Conservation (phyloP, 1,284 basidiomycete species). For the Rhodotorula sp. region DNA sequence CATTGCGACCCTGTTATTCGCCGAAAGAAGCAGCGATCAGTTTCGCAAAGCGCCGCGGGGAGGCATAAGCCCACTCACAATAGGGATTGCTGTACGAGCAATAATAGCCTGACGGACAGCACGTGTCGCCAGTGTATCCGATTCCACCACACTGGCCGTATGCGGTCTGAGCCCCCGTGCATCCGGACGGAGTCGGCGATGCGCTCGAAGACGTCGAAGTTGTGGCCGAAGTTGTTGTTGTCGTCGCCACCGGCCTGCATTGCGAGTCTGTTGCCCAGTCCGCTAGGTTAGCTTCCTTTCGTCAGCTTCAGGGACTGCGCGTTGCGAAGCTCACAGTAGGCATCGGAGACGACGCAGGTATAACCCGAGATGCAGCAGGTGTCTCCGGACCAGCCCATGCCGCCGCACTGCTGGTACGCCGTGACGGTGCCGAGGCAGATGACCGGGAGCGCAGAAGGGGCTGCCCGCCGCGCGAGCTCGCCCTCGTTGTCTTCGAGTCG, state of each 20-base stretch:
- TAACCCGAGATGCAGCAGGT: slow-evolving; percentile 17
- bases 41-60: too few species aligned
- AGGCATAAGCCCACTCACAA: background rate
- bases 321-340: slow-evolving; percentile 6
- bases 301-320: fast-evolving
- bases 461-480: background rate
- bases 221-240: background rate
- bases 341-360: slow-evolving; percentile 7
- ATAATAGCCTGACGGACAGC: slow-evolving; percentile 10
- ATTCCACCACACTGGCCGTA: slow-evolving; percentile 4
- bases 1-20: background rate
- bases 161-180: background rate
- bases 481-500: background rate
- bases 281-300: background rate
- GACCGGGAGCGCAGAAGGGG: background rate
- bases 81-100: slow-evolving; percentile 5
- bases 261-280: slow-evolving; percentile 19
- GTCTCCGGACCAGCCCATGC: slow-evolving; percentile 1
- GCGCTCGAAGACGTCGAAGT: background rate
- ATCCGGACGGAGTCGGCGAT: background rate
- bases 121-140: background rate
- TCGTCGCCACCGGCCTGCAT: background rate
- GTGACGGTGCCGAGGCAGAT: background rate
- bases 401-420: slow-evolving; percentile 10
- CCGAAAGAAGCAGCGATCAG: too few species aligned